Base-by-base conservation (phyloP, 345 rosid genomes). In the Cochlearia excelsa region DNA sequence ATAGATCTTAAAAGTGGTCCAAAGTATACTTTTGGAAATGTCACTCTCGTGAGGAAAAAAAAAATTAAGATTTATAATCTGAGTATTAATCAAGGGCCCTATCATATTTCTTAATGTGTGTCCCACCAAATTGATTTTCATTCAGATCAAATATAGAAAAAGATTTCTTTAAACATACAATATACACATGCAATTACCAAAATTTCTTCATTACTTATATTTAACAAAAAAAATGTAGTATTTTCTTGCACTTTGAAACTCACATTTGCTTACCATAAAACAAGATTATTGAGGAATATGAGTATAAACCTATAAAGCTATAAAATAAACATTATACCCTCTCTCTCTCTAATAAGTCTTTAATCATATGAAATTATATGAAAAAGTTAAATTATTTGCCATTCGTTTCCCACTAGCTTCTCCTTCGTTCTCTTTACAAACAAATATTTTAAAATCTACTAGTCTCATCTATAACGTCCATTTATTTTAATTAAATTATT, bases 1-100 rank as follows among this genome's bases (percentile, higher is more conserved):
- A 65, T 34, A 71, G 70, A 59, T 67, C 65, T 71, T 71, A 71
- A 71, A 71, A 71, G 70, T 65, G 71, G 70, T 71, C 75, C 75
- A 65, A 65, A 71, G 66, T 59, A 65, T 65, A 59, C 75, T 65
- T 71, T 65, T 51, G 66, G 46, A 71, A 65, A 71, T 65, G 75
- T 71, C 75, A 59, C 61, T 53, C 42, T 71, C 75, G 42, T 59
- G 57, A 54, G 57, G 53, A 37, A 46, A 59, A 37, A 54, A 30
- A 43, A 38, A 0, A 45, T 30, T 26, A 58, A 46, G 70, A 65
- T 53, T 59, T 51, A 58, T 41, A 63, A 71, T 35, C 57, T 59
- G 33, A 48, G 66, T 65, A 71, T 71, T 65, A 53, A 71, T 59
- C 71, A 71, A 65, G 70, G 75, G 71, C 59, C 75, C 62, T 65